Conservation (phyloP, 371 early-diverging fungal species). For the Smittium culicis region DNA sequence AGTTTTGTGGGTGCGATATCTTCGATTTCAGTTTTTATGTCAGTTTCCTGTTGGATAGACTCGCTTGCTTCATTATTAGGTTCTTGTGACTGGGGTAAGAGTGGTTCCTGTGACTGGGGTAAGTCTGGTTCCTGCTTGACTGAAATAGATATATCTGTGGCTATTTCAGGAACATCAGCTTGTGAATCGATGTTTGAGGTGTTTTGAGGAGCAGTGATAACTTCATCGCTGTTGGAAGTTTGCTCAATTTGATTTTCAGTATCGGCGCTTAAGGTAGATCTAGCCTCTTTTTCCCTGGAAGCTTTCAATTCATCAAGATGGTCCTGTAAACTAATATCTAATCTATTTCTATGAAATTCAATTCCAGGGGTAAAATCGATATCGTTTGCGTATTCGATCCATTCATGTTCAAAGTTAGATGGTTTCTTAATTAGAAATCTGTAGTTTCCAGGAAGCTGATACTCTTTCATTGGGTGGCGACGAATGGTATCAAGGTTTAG, state of each 20-base stretch:
- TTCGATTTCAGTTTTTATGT: constrained; percentile 14
- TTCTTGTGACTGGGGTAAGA: background rate
- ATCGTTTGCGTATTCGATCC: constrained; percentile 48
- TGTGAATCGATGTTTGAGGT: background rate
- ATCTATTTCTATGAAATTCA: no score
- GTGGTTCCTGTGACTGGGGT: constrained; percentile 16
- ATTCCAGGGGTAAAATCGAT: constrained; percentile 1
- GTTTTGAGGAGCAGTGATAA: background rate
- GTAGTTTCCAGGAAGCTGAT: constrained; percentile 62
- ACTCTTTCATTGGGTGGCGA: constrained; percentile 37
- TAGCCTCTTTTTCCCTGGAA: background rate
- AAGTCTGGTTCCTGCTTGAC: constrained; percentile 34
- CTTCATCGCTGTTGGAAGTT: background rate
- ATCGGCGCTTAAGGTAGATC: background rate
- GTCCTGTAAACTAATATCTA: background rate
- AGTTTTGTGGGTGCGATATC: constrained; percentile 41
- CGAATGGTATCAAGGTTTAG: constrained; percentile 38
- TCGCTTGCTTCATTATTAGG: background rate
- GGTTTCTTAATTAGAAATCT: constrained; percentile 46
- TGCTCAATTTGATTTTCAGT: background rate
- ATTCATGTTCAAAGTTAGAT: constrained; percentile 34
- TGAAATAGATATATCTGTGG: constrained; percentile 52
- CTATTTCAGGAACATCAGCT: constrained; percentile 39
- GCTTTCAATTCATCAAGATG: background rate
- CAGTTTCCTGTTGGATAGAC: background rate